A percentile compares a stretch with the other conserved stretches of the same genome.
These are phyloP conservation scores for Mediolabrus comicus DNA, from an alignment of 108 stramenopile genomes.

Conservation along the genomic window DNA sequence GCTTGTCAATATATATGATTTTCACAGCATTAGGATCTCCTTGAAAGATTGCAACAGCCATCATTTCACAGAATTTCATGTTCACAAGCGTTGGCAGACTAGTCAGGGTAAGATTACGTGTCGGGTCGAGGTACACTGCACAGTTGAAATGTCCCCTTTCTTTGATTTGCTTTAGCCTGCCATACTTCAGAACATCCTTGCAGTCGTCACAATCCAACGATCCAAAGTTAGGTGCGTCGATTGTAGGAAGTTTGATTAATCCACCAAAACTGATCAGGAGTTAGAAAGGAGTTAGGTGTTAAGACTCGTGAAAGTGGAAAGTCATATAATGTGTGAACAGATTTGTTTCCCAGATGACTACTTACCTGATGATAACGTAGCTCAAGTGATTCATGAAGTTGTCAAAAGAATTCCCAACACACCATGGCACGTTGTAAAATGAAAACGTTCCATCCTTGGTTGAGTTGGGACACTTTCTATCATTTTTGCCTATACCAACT, in stretches of 20 bases:
- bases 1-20: neutral
- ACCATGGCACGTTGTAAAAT: neutral
- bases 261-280: too few relatives aligned
- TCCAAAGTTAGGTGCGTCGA: constrained; percentile 5
- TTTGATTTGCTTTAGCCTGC: neutral
- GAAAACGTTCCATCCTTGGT: too few relatives aligned
- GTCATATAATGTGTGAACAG: too few relatives aligned
- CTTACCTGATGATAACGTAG: neutral
- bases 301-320: too few relatives aligned
- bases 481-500: neutral
- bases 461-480: neutral
- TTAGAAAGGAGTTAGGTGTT: too few relatives aligned
- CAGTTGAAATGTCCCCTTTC: neutral
- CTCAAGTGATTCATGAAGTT: neutral
- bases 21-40: constrained; percentile 2
- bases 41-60: constrained; percentile 4
- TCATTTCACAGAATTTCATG: constrained; percentile 1
- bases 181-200: neutral
- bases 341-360: too few relatives aligned
- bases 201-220: neutral
- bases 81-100: constrained; percentile 5
- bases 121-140: constrained; percentile 1
- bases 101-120: neutral
- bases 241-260: neutral
- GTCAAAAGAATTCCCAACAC: constrained; percentile 6